These are phyloP conservation scores for Trichoderma virens DNA, from an alignment of 495 filamentous ascomycete genomes.

Conservation along the genomic window DNA sequence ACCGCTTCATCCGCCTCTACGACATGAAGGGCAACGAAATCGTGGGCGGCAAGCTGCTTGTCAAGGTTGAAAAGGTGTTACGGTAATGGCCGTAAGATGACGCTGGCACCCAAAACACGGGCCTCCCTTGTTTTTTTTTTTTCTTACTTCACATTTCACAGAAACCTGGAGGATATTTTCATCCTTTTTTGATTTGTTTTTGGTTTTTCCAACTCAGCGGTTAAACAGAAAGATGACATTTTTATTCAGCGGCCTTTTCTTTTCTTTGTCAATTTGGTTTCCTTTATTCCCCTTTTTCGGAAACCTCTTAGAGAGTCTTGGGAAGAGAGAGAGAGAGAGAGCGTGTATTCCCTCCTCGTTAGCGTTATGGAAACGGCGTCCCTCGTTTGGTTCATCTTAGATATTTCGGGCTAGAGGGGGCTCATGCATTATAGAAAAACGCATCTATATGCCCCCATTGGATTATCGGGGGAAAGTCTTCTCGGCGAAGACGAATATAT, in stretches of 20 bases:
- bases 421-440: too few species aligned
- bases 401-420: neutral
- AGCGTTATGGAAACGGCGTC: neutral
- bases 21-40: constrained; percentile 52
- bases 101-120: neutral
- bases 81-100: constrained; percentile 15
- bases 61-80: constrained; percentile 47
- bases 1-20: constrained; percentile 64
- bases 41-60: constrained; percentile 56
- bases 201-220: too few species aligned
- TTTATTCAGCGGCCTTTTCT: neutral
- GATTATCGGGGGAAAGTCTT: too few species aligned
- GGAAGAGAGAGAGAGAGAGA: neutral
- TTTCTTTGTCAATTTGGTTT: neutral
- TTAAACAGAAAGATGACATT: too few species aligned
- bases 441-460: too few species aligned
- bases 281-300: neutral
- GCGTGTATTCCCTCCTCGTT: too few species aligned
- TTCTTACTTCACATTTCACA: too few species aligned
- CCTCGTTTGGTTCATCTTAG: neutral
- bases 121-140: too few species aligned
- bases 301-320: too few species aligned
- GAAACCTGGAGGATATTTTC: too few species aligned
- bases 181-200: too few species aligned
- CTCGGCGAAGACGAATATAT: too few species aligned